Base-by-base conservation (phyloP, 495 filamentous ascomycete genomes). In the Terfezia boudieri region DNA sequence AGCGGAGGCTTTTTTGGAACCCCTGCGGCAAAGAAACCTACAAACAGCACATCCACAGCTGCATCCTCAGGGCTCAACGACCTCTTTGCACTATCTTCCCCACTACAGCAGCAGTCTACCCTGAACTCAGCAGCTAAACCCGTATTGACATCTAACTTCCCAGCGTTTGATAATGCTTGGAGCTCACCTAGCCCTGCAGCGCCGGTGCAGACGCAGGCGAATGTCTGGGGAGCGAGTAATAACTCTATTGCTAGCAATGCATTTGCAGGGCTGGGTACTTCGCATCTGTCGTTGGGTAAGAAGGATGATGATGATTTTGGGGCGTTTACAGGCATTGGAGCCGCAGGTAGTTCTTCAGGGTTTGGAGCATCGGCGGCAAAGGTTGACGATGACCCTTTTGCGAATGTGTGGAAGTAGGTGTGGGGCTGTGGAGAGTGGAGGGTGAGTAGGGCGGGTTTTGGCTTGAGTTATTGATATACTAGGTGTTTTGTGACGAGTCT, bases 1-100 rank as follows among this genome's bases (percentile, higher is more conserved):
- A 74, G 74, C 20, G 86, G 84, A 22, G 81, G 82, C 59, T 87
- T 98, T 63, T 96, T 96, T 63, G 81, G 87, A 58, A 69, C 78
- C 17, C 74, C 82, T 54, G 74, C 82, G 50, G 51, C 74, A 11
- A 66, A 71, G 38, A 67, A 70, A 11, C 58, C 61, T 67, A 20
- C 59, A 64, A 11, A 68, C 66, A 52, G 67, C 73, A 52, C 59
- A 74, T 6, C 65, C 74, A 60, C 71, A 4, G 58, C 71, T 26
- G 61, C 73, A 11, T 74, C 71, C 26, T 71, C 75, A 49, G 74
- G 71, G 23, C 65, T 84, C 14, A 75, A 71, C 50, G 86, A 92
- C 62, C 72, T 95, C 9, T 93, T 94, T 60, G 87, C 87, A 57
- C 77, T 95, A 58, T 77, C 82, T 16, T 70, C 77, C 0, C 72